phyloP scores from a whole-genome alignment of 2,329 filamentous ascomycete genomes.

The Aureobasidium sp. region DNA sequence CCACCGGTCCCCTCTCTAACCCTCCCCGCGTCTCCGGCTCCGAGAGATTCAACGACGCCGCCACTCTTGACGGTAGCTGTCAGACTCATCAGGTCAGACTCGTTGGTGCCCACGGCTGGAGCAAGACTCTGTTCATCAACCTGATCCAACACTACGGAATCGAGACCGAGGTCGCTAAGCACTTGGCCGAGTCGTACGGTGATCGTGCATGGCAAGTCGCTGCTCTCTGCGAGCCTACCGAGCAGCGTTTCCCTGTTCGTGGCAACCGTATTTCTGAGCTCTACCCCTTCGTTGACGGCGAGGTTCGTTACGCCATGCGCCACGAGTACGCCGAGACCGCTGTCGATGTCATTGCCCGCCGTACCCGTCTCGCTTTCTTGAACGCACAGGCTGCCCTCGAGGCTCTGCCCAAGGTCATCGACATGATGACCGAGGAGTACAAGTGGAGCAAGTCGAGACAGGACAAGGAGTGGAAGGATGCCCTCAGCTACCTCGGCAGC shows the following conservation, averaged over 20 bases:
- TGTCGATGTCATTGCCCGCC: conserved; percentile 76
- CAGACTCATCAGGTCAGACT: conserved; percentile 78
- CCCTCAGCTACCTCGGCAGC: conserved; percentile 49
- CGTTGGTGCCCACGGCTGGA: conserved; percentile 78
- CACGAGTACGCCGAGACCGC: conserved; percentile 91
- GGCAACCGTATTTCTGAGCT: conserved; percentile 72
- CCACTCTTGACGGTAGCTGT: conserved; percentile 64
- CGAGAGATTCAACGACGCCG: conserved; percentile 62
- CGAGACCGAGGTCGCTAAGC: conserved; percentile 86
- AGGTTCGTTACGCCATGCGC: conserved; percentile 78
- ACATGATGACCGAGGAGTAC: conserved; percentile 81
- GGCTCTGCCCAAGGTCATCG: conserved; percentile 75
- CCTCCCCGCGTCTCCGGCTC: conserved; percentile 61
- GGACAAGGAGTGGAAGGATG: conserved; percentile 74
- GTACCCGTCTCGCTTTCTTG: conserved; percentile 80
- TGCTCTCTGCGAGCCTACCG: conserved; percentile 68
- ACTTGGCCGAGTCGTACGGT: conserved; percentile 80
- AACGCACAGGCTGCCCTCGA: conserved; percentile 88
- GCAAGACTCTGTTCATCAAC: conserved; percentile 89
- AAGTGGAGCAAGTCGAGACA: conserved; percentile 68
- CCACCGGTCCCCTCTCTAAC: conserved; percentile 50
- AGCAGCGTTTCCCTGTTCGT: conserved; percentile 72
- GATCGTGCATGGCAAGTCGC: conserved; percentile 90
- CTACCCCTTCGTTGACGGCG: conserved; percentile 88
- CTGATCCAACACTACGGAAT: conserved; percentile 88